Base-by-base conservation (phyloP, 257 asterid genomes). In the Nicotiana obtusifolia region DNA sequence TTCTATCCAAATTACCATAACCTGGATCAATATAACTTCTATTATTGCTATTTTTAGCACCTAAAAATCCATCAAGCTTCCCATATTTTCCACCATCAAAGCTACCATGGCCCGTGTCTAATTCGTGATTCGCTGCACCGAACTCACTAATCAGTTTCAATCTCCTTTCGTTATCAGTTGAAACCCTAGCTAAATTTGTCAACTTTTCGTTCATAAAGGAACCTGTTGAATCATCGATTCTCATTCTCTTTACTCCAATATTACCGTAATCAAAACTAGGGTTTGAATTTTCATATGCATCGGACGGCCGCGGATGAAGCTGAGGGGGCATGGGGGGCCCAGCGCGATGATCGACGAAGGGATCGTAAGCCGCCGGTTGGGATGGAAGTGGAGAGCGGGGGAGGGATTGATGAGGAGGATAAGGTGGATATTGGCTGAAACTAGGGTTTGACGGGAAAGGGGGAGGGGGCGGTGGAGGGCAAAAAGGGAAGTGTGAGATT, bases 121-220 rank as follows among this genome's bases (percentile, higher is more conserved):
- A 57, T 49, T 86, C 87, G 30, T 66, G 82, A 81, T 66, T 77
- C 57, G 64, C 17, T 20, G 86, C 84, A 20, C 91, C 99, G 47
- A 94, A 98, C 82, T 95, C 97, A 10, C 92, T 93, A 80, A 94
- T 94, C 86, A 95, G 83, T 83, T 86, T 87, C 86, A 95, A 86
- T 84, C 98, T 87, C 85, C 98, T 91, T 84, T 91, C 92, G 31
- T 91, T 92, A 11, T 94, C 98, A 15, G 87, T 77, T 10, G 60
- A 53, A 83, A 69, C 49, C 67, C 73, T 41, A 28, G 66, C 31
- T 17, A 82, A 52, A 75, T 64, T 81, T 37, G 16, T 83, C 20
- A 9, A 60, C 22, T 44, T 76, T 41, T 83, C 87, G 30, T 81
- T 71, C 80, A 53, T 26, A 67, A 76, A 61, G 1, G 75, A 24